These are phyloP conservation scores for Suillus fuscotomentosus DNA, from an alignment of 768 basidiomycete species.

Conservation along the genomic window DNA sequence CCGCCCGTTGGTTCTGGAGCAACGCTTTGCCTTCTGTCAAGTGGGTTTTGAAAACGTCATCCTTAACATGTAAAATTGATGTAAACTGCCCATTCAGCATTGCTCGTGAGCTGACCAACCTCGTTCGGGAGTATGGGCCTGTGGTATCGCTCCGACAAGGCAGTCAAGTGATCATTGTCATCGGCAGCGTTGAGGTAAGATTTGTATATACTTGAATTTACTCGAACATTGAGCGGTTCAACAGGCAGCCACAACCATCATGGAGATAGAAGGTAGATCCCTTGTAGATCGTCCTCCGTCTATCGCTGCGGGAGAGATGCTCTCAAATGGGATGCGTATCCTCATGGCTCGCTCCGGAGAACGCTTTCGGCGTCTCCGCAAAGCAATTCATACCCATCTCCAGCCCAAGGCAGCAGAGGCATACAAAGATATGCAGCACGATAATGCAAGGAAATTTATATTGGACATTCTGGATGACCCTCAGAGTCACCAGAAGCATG, in stretches of 20 bases:
- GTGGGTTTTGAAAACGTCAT: background rate
- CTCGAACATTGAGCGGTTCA: constrained; percentile 12
- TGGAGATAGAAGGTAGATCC: constrained; percentile 53
- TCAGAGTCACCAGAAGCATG: constrained; percentile 24
- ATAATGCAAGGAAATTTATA: constrained; percentile 16
- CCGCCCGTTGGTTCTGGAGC: constrained; percentile 11
- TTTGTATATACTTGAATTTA: background rate
- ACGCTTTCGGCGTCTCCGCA: constrained; percentile 53
- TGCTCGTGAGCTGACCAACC: constrained; percentile 42
- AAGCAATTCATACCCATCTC: constrained; percentile 51
- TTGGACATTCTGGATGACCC: constrained; percentile 23
- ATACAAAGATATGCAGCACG: constrained; percentile 44
- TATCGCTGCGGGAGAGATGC: constrained; percentile 51
- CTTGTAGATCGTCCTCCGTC: constrained; percentile 46
- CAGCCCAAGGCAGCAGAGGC: constrained; percentile 43
- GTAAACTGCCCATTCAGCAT: constrained; percentile 2
- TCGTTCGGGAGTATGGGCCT: constrained; percentile 58
- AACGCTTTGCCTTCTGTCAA: constrained; percentile 5
- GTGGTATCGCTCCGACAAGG: constrained; percentile 55
- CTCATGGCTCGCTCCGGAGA: constrained; percentile 48
- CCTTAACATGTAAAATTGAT: background rate
- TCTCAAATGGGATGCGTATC: constrained; percentile 53
- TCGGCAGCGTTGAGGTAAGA: constrained; percentile 2
- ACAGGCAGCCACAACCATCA: constrained; percentile 52
- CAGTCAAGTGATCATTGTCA: constrained; percentile 14